These are phyloP conservation scores for Leccinum cinnamomeum DNA, from an alignment of 1,284 basidiomycete species.

Conservation along the genomic window DNA sequence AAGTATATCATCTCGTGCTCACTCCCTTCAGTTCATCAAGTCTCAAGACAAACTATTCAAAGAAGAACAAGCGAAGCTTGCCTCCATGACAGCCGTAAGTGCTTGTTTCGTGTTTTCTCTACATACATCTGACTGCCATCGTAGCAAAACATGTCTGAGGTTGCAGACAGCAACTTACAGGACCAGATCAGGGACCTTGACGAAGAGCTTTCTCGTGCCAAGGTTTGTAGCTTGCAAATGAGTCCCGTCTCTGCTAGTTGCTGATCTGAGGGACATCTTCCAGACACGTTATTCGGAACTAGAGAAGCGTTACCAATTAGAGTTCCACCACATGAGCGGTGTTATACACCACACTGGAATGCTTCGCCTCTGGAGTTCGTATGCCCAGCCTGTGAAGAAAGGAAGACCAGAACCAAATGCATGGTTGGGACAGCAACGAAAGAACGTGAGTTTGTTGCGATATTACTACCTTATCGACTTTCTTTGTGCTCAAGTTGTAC, in stretches of 20 bases:
- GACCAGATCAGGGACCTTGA: slow-evolving; percentile 71
- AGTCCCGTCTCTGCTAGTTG: not conserved
- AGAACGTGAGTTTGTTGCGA: slow-evolving; percentile 40
- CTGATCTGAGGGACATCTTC: slow-evolving; percentile 1
- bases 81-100: slow-evolving; percentile 27
- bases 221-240: slow-evolving; percentile 41
- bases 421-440: slow-evolving; percentile 63
- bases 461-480: not conserved
- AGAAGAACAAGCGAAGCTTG: slow-evolving; percentile 63
- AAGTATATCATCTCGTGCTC: slow-evolving; percentile 1
- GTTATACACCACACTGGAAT: slow-evolving; percentile 72
- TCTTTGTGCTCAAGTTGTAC: slow-evolving; percentile 1
- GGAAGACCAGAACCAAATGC: slow-evolving; percentile 45
- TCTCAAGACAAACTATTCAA: slow-evolving; percentile 88
- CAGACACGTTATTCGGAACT: slow-evolving; percentile 58
- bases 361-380: slow-evolving; percentile 55
- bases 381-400: slow-evolving; percentile 42
- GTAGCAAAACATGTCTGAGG: slow-evolving; percentile 61
- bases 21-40: slow-evolving; percentile 74
- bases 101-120: not conserved
- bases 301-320: slow-evolving; percentile 63
- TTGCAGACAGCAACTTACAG: slow-evolving; percentile 67
- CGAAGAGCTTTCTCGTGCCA: slow-evolving; percentile 64
- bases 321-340: slow-evolving; percentile 80
- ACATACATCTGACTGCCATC: slow-evolving; percentile 10